These are phyloP conservation scores for Dryas octopetala DNA, from an alignment of 306 rosid genomes.

Conservation along the genomic window DNA sequence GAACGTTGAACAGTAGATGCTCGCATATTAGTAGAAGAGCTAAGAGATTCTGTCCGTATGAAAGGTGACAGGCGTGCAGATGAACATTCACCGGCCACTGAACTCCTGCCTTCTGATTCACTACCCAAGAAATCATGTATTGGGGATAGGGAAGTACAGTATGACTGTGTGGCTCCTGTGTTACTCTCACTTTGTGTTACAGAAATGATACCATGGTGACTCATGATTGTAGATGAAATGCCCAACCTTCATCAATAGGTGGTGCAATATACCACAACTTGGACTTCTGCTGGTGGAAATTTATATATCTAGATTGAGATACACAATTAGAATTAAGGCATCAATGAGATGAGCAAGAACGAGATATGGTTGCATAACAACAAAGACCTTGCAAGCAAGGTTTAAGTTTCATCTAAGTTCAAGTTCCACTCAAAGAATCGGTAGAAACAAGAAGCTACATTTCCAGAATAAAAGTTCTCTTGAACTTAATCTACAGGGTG, in stretches of 20 bases:
- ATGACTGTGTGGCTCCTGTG: slow-evolving; percentile 25
- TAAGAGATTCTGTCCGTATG: slow-evolving; percentile 24
- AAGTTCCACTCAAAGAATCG: not conserved
- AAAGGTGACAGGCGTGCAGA: slow-evolving; percentile 33
- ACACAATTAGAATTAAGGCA: slow-evolving; percentile 9
- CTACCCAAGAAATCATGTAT: slow-evolving; percentile 27
- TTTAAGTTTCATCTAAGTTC: not conserved
- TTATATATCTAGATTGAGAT: not conserved
- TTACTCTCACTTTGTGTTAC: slow-evolving; percentile 21
- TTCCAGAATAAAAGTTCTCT: slow-evolving; percentile 3
- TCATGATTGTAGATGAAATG: slow-evolving; percentile 25
- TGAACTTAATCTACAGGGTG: not conserved
- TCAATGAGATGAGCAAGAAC: not conserved
- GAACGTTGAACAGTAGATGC: slow-evolving; percentile 19
- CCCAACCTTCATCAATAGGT: slow-evolving; percentile 20
- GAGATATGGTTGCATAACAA: not conserved
- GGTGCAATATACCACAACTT: not conserved
- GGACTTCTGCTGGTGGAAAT: not conserved
- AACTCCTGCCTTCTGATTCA: slow-evolving; percentile 32
- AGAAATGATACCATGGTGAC: slow-evolving; percentile 20
- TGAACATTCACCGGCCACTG: slow-evolving; percentile 21
- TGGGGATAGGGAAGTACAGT: slow-evolving; percentile 18
- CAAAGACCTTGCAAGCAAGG: not conserved
- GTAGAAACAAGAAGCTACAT: slow-evolving; percentile 22
- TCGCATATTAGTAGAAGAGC: slow-evolving; percentile 16